Evolutionary conservation across 208 protist genomes (phyloP), one percentile per base, ranked within the genome.

Genomic region (Kentomonas sorsogonicus): DNA sequence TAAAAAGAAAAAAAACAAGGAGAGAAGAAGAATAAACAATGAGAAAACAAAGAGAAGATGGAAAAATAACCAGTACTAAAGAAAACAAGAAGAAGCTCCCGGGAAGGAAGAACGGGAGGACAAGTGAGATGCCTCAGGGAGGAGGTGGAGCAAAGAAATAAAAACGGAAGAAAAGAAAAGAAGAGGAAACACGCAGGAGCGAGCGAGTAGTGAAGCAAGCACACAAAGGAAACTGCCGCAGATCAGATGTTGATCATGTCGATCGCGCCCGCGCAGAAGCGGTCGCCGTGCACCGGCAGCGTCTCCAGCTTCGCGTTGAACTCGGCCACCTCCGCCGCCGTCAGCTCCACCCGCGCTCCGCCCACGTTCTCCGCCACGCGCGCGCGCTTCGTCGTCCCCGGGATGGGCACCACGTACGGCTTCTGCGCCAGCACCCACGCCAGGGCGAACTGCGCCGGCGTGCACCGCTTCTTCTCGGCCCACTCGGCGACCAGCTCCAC

Each of bases 341-440:
- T 63, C 38, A 72, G 53, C 20, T 41, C 23, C 13, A 72, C 47
- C 1, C 43, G 33, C 16, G 43, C 46, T 0, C 44, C 27, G 23
- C 57, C 65, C 2, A 61, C 50, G 58, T 72, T 72, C 53, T 72
- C 57, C 25, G 51, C 27, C 31, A 72, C 46, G 38, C 65, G 65
- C 18, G 25, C 26, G 16, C 57, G 20, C 44, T 72, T 72, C 15
- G 60, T 72, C 10, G 66, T 72, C 34, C 66, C 66, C 5, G 66
- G 66, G 53, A 72, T 72, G 26, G 66, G 66, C 22, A 45, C 66
- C 22, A 72, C 63, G 54, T 62, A 66, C n/a, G 66, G 66, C 48
- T 61, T 65, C 39, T 60, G 53, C 20, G 56, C 50, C 26, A 57
- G 57, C 45, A 72, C 59, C 66, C 66, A 72, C n/a, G 66, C 56